A percentile compares a stretch with the other conserved stretches of the same genome.
These are phyloP conservation scores for Pistacia vera DNA, from an alignment of 345 rosid genomes.

Conservation along the genomic window DNA sequence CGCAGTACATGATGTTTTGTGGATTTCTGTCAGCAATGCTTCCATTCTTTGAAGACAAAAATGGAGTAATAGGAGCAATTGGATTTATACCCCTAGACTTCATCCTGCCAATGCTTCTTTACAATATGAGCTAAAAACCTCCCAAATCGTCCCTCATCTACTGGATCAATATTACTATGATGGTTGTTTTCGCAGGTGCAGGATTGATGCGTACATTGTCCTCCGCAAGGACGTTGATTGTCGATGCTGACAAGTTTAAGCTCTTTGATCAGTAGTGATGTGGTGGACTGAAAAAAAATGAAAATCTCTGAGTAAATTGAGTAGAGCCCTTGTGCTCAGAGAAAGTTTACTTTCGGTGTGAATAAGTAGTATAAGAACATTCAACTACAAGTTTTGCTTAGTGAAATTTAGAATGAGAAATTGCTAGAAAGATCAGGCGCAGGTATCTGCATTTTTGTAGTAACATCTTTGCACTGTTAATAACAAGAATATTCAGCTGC, in stretches of 20 bases:
- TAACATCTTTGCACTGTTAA: too few relatives aligned
- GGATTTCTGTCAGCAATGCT: slow-evolving; percentile 96
- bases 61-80: slow-evolving; percentile 80
- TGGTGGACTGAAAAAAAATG: slow-evolving; percentile 47
- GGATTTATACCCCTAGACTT: slow-evolving; percentile 97
- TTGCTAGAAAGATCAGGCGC: too few relatives aligned
- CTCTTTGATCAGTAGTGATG: slow-evolving; percentile 80
- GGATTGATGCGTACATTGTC: slow-evolving; percentile 89
- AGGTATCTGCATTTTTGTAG: too few relatives aligned
- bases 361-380: too few relatives aligned
- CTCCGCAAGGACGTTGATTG: slow-evolving; percentile 74
- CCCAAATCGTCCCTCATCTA: slow-evolving; percentile 53
- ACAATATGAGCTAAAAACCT: slow-evolving; percentile 85
- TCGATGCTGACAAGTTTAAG: slow-evolving; percentile 85
- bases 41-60: slow-evolving; percentile 94
- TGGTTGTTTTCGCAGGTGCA: slow-evolving; percentile 65
- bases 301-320: too few relatives aligned
- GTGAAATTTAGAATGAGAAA: too few relatives aligned
- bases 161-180: slow-evolving; percentile 71
- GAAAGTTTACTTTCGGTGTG: too few relatives aligned
- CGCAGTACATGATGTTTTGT: slow-evolving; percentile 73
- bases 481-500: too few relatives aligned
- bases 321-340: too few relatives aligned
- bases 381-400: too few relatives aligned
- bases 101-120: slow-evolving; percentile 92